phyloP scores from a whole-genome alignment of 2,329 filamentous ascomycete species.

The Nothopassalora personata region DNA sequence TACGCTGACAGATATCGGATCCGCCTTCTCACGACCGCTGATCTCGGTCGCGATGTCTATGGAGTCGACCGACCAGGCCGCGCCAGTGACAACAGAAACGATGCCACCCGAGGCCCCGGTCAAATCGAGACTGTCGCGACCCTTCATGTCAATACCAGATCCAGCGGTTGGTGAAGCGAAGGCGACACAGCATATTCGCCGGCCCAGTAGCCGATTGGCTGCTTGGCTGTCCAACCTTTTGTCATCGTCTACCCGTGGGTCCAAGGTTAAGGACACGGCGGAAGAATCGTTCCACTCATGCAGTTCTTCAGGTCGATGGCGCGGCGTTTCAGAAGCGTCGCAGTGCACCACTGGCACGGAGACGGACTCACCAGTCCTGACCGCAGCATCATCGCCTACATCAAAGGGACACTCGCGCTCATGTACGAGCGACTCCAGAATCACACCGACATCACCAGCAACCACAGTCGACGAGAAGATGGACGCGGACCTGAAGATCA shows the following conservation, averaged over 20 bases:
- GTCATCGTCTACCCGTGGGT: slow-evolving; percentile 10
- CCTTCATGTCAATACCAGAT: slow-evolving; percentile 21
- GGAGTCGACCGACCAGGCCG: background rate
- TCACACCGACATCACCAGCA: slow-evolving; percentile 15
- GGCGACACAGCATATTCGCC: background rate
- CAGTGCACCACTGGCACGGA: slow-evolving; percentile 20
- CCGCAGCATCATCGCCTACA: slow-evolving; percentile 18
- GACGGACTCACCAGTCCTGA: slow-evolving; percentile 20
- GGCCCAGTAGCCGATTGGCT: slow-evolving; percentile 20
- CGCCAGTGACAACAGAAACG: slow-evolving; percentile 1
- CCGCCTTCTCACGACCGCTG: slow-evolving; percentile 41
- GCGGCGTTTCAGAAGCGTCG: slow-evolving; percentile 19
- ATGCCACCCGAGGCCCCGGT: slow-evolving; percentile 11
- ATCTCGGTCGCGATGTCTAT: slow-evolving; percentile 12
- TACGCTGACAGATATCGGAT: slow-evolving; percentile 46
- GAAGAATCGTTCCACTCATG: slow-evolving; percentile 23
- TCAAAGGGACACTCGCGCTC: slow-evolving; percentile 26
- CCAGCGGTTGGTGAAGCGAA: slow-evolving; percentile 3
- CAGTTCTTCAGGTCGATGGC: slow-evolving; percentile 7
- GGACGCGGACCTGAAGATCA: background rate
- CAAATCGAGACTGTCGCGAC: slow-evolving; percentile 18
- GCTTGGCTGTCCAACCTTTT: slow-evolving; percentile 28
- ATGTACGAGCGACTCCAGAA: slow-evolving; percentile 16
- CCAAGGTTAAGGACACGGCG: background rate
- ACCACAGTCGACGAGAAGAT: slow-evolving; percentile 7